Percentiles rank a stretch among this genome's conserved stretches.
Conservation (phyloP, 2,329 filamentous ascomycete species). For the Grosmannia clavigera region DNA sequence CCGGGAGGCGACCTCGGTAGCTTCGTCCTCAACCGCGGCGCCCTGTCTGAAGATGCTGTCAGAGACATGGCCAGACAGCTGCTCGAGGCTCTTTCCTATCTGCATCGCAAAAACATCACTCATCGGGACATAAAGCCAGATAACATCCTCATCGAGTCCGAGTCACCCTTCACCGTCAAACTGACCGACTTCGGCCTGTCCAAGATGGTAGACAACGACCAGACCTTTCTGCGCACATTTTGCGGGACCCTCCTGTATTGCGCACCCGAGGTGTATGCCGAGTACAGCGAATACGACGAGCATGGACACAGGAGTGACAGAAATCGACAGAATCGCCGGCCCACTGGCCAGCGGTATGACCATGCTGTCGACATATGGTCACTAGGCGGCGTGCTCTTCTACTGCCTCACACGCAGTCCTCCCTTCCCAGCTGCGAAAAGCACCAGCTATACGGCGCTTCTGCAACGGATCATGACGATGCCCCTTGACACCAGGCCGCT, state of each 20-base stretch:
- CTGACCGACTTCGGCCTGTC: slow-evolving; percentile 94
- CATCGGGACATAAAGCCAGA: slow-evolving; percentile 99
- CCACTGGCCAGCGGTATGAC: slow-evolving; percentile 57
- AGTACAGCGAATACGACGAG: slow-evolving; percentile 56
- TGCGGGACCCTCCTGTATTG: slow-evolving; percentile 94
- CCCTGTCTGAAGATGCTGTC: slow-evolving; percentile 56
- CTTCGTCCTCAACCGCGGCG: slow-evolving; percentile 48
- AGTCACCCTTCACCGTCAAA: slow-evolving; percentile 69
- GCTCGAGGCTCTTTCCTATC: slow-evolving; percentile 69
- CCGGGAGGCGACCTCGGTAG: slow-evolving; percentile 71
- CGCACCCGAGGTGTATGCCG: slow-evolving; percentile 88
- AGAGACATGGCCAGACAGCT: slow-evolving; percentile 65
- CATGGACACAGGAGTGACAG: slow-evolving; percentile 50
- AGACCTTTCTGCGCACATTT: slow-evolving; percentile 91
- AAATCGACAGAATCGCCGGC: slow-evolving; percentile 47
- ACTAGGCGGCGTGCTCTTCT: slow-evolving; percentile 83
- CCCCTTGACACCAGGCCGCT: slow-evolving; percentile 56
- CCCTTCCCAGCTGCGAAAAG: slow-evolving; percentile 72
- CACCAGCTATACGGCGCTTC: slow-evolving; percentile 64
- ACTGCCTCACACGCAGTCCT: slow-evolving; percentile 63
- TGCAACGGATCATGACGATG: slow-evolving; percentile 75
- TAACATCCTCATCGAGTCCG: slow-evolving; percentile 75
- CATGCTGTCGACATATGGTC: slow-evolving; percentile 96
- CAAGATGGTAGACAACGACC: slow-evolving; percentile 80
- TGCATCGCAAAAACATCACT: slow-evolving; percentile 81